Conservation (phyloP, 352 stramenopile genomes). For the Pilasporangium apinafurcum region DNA sequence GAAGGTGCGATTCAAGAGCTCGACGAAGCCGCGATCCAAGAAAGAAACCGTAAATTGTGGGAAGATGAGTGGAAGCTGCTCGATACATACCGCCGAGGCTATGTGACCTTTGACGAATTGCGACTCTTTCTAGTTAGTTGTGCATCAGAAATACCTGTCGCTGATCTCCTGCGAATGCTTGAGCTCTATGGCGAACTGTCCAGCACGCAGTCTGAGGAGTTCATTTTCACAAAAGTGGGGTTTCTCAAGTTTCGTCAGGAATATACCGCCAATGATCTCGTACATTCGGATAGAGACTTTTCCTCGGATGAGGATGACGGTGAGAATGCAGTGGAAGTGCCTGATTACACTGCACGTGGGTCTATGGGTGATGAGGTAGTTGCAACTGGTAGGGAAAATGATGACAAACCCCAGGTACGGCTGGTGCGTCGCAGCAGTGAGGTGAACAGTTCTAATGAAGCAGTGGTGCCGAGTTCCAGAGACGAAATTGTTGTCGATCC, state of each 20-base stretch:
- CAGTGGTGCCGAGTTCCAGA: too few species aligned
- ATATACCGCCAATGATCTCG: constrained; percentile 28
- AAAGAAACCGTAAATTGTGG: constrained; percentile 22
- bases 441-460: too few species aligned
- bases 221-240: constrained; percentile 31
- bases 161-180: constrained; percentile 46
- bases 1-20: neutral
- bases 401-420: too few species aligned
- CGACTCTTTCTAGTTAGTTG: constrained; percentile 40
- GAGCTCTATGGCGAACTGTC: constrained; percentile 38
- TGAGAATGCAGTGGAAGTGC: constrained; percentile 5
- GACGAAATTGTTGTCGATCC: constrained; percentile 18
- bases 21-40: constrained; percentile 12
- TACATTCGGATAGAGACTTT: constrained; percentile 17
- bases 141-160: constrained; percentile 20
- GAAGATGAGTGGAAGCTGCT: constrained; percentile 50
- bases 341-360: neutral
- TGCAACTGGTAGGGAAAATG: neutral
- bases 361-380: neutral
- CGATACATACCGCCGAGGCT: constrained; percentile 40
- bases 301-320: constrained; percentile 31
- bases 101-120: constrained; percentile 34
- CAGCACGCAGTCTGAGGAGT: constrained; percentile 8
- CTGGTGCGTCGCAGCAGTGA: neutral
- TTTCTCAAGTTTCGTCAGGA: constrained; percentile 51